phyloP scores from a whole-genome alignment of 345 rosid species.

The Dipteronia sinensis region DNA sequence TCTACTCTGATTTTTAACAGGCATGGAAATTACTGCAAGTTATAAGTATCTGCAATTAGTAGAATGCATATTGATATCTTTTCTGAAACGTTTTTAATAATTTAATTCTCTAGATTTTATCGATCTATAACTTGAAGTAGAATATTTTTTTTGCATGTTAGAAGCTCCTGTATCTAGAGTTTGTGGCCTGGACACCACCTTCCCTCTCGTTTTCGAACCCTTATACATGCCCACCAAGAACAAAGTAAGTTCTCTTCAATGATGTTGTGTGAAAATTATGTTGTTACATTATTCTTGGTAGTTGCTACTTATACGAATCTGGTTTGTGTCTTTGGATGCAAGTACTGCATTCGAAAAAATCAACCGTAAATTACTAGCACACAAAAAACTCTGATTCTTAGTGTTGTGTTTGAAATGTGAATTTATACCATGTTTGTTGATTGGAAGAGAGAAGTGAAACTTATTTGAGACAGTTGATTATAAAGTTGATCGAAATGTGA shows the following conservation, averaged over 20 bases:
- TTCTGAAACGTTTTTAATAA: too few relatives aligned
- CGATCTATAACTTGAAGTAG: too few relatives aligned
- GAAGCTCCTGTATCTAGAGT: constrained; percentile 88
- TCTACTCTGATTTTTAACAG: too few relatives aligned
- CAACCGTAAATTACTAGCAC: constrained; percentile 66
- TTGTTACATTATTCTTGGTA: too few relatives aligned
- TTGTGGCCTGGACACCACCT: constrained; percentile 90
- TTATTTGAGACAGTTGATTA: too few relatives aligned
- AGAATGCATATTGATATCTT: too few relatives aligned
- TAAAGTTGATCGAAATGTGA: neutral
- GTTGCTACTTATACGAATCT: neutral
- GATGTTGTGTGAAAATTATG: neutral
- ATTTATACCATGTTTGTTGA: too few relatives aligned
- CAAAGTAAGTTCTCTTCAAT: constrained; percentile 39
- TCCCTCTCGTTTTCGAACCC: constrained; percentile 91
- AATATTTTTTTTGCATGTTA: constrained; percentile 52
- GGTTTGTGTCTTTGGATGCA: constrained; percentile 34
- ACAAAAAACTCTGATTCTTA: neutral
- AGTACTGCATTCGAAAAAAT: constrained; percentile 80
- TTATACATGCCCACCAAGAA: constrained; percentile 89
- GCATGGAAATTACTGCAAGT: neutral
- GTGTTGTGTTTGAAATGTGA: neutral
- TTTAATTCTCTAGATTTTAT: too few relatives aligned
- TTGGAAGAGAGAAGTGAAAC: too few relatives aligned
- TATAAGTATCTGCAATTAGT: neutral